phyloP scores from a whole-genome alignment of 805 yeast genomes.

The Metschnikowia kofuensis region DNA sequence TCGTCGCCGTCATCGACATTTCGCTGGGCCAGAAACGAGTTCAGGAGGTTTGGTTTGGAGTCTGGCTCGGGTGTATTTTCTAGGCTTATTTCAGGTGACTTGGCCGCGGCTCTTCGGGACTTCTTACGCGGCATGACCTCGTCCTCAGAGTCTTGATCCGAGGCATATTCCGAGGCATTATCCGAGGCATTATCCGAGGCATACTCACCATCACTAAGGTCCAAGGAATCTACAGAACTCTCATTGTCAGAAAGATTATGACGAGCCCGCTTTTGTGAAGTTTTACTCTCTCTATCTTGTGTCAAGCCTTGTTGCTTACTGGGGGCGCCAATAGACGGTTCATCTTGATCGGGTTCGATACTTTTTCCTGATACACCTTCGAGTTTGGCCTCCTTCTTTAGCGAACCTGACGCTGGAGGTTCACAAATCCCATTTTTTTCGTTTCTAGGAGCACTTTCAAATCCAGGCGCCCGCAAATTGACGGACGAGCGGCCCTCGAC shows the following conservation, averaged over 20 bases:
- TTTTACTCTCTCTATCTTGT: not conserved
- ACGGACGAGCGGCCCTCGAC: slow-evolving; percentile 34
- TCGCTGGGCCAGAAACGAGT: slow-evolving; percentile 13
- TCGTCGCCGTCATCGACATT: slow-evolving; percentile 84
- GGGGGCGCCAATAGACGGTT: too few relatives aligned
- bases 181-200: not conserved
- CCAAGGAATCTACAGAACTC: too few relatives aligned
- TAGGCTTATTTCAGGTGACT: not conserved
- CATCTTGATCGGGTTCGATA: too few relatives aligned
- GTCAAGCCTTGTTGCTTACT: too few relatives aligned
- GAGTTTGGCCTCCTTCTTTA: too few relatives aligned
- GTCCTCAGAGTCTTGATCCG: not conserved
- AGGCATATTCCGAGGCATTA: not conserved
- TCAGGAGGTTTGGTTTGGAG: not conserved
- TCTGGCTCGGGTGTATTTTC: not conserved
- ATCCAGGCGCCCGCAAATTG: slow-evolving; percentile 50
- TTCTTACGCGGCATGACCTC: slow-evolving; percentile 5
- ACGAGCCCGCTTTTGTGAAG: not conserved
- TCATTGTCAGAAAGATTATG: not conserved
- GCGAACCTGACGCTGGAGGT: too few relatives aligned
- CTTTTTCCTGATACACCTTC: too few relatives aligned
- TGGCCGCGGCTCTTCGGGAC: slow-evolving; percentile 6
- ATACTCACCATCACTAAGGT: not conserved
- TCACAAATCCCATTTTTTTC: not conserved
- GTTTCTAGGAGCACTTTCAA: slow-evolving; percentile 12